phyloP scores from a whole-genome alignment of 2,329 filamentous ascomycete genomes.

The Cytospora chrysosperma region DNA sequence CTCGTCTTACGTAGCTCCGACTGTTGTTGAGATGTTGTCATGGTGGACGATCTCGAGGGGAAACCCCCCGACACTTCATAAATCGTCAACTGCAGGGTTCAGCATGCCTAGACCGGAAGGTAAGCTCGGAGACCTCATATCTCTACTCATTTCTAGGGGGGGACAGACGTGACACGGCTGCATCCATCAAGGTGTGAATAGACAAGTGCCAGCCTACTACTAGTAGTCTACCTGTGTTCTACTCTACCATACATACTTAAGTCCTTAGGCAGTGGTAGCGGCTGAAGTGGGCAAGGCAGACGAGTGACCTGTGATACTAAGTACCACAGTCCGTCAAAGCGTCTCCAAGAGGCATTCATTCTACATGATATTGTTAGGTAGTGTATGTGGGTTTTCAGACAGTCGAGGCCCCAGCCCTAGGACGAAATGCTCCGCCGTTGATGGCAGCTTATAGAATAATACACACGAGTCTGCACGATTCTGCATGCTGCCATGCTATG shows the following conservation, averaged over 20 bases:
- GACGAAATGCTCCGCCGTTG: background rate
- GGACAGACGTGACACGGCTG: background rate
- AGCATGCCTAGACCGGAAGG: conserved; percentile 11
- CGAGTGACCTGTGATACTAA: background rate
- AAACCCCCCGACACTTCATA: background rate
- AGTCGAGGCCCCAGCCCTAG: background rate
- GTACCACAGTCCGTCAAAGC: background rate
- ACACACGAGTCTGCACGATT: background rate
- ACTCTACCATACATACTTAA: no score
- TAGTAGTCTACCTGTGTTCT: background rate
- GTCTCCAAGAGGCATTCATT: background rate
- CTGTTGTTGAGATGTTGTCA: background rate
- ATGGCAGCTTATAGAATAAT: background rate
- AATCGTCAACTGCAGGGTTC: background rate
- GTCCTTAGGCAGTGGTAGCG: no score
- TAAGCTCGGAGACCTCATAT: background rate
- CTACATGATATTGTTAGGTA: background rate
- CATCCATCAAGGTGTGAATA: background rate
- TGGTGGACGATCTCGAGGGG: background rate
- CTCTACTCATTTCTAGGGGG: background rate
- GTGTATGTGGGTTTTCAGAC: background rate
- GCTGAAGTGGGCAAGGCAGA: background rate
- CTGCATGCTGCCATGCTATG: background rate
- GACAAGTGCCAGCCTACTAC: background rate
- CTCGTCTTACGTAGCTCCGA: background rate